Evolutionary conservation across 306 rosid genomes (phyloP).

Genomic region (Trifolium repens): DNA sequence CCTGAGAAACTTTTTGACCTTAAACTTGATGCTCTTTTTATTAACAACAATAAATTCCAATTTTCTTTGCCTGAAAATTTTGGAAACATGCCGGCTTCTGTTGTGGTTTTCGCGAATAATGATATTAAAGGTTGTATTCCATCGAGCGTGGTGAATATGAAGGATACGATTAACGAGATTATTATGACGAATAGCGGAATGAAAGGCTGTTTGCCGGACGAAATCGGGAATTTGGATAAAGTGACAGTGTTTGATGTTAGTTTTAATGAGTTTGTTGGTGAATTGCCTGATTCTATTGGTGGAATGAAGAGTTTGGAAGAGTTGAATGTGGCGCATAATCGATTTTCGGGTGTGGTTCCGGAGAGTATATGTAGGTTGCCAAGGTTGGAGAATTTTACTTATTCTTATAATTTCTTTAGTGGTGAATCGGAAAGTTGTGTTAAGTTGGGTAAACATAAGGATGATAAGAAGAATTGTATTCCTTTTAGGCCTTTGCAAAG

Average conservation of each 20-base stretch:
- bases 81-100: conserved; percentile 67
- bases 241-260: conserved; percentile 82
- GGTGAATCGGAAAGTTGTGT: conserved; percentile 58
- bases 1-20: conserved; percentile 63
- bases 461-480: conserved; percentile 73
- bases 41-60: conserved; percentile 71
- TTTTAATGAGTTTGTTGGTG: conserved; percentile 60
- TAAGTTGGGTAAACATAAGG: conserved; percentile 50
- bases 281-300: conserved; percentile 63
- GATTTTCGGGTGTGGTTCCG: conserved; percentile 68
- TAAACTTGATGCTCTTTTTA: conserved; percentile 77
- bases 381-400: conserved; percentile 76
- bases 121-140: conserved; percentile 70
- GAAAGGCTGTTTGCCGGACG: conserved; percentile 70
- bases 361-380: conserved; percentile 65
- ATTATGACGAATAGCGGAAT: conserved; percentile 65
- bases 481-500: conserved; percentile 73
- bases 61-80: conserved; percentile 64
- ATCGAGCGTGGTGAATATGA: conserved; percentile 58
- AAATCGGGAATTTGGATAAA: conserved; percentile 57
- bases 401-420: conserved; percentile 71
- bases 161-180: conserved; percentile 67
- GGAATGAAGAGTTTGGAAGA: conserved; percentile 77
- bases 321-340: conserved; percentile 72
- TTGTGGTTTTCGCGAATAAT: conserved; percentile 75